These are phyloP conservation scores for Verticillium longisporum DNA, from an alignment of 2,329 filamentous ascomycete species.

Conservation along the genomic window DNA sequence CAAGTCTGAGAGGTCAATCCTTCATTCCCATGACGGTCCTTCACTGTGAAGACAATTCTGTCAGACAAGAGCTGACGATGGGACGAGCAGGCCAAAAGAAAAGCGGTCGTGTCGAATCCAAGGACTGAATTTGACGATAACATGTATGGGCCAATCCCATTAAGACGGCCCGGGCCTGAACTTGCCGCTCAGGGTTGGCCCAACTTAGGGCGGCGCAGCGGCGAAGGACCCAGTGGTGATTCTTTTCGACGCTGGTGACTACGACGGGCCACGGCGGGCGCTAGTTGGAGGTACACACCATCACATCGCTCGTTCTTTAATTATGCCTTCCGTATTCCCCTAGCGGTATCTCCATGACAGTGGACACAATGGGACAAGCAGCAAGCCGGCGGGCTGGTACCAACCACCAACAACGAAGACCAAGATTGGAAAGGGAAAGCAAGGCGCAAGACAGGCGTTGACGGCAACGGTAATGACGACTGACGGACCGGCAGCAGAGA, in stretches of 20 bases:
- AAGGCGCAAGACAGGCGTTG: neutral
- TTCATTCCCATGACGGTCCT: neutral
- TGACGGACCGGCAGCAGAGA: neutral
- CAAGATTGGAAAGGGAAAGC: neutral
- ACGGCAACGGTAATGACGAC: neutral
- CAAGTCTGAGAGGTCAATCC: neutral
- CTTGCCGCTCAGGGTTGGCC: neutral
- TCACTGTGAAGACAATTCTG: neutral
- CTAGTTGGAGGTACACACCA: slow-evolving; percentile 1
- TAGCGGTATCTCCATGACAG: neutral
- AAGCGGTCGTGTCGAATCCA: neutral
- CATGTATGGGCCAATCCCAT: neutral
- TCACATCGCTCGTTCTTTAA: neutral
- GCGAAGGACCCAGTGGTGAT: neutral
- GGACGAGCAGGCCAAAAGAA: neutral
- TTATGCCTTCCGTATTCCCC: neutral
- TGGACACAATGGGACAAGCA: neutral
- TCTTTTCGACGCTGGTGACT: neutral
- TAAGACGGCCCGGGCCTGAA: neutral
- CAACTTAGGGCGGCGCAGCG: neutral
- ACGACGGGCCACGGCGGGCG: neutral
- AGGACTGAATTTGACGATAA: neutral
- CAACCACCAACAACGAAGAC: neutral
- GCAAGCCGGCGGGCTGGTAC: neutral
- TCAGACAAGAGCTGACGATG: neutral